phyloP scores from a whole-genome alignment of 768 basidiomycete species.

The Tephrocybe sp. region DNA sequence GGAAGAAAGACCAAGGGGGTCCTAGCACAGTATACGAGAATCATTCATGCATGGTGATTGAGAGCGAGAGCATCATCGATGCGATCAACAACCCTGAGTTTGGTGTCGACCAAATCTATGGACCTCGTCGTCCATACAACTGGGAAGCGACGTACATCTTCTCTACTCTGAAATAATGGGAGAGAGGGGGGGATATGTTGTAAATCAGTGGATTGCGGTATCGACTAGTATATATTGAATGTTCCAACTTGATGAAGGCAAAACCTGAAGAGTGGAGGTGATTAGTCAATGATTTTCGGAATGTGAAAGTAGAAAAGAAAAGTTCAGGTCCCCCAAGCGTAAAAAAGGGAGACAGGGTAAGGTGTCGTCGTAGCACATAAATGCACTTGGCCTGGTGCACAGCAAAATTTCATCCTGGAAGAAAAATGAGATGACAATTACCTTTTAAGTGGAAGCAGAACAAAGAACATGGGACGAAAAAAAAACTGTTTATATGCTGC shows the following conservation, averaged over 20 bases:
- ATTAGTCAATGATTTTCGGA: not conserved
- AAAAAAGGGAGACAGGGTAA: conserved; percentile 45
- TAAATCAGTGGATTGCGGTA: not conserved
- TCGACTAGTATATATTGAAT: not conserved
- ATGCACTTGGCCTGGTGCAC: conserved; percentile 60
- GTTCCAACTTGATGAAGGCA: no score
- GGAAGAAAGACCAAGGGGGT: conserved; percentile 44
- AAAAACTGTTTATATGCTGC: not conserved
- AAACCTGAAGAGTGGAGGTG: not conserved
- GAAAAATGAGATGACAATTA: conserved; percentile 15
- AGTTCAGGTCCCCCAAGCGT: conserved; percentile 54
- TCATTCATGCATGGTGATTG: conserved; percentile 44
- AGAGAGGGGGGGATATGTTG: not conserved
- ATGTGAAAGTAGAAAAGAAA: not conserved
- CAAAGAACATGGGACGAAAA: not conserved
- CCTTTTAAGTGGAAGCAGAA: conserved; percentile 10
- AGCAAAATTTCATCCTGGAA: conserved; percentile 48
- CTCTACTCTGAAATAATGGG: conserved; percentile 20
- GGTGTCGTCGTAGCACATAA: conserved; percentile 42
- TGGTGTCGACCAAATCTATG: conserved; percentile 43
- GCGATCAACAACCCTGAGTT: conserved; percentile 50
- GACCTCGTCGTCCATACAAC: conserved; percentile 32
- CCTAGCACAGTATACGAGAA: conserved; percentile 31
- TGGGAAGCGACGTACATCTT: conserved; percentile 44
- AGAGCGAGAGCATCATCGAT: conserved; percentile 44